Percentiles rank a stretch among this genome's conserved stretches.
These are phyloP conservation scores for Syzygium oleosum DNA, from an alignment of 345 rosid species.

Conservation along the genomic window DNA sequence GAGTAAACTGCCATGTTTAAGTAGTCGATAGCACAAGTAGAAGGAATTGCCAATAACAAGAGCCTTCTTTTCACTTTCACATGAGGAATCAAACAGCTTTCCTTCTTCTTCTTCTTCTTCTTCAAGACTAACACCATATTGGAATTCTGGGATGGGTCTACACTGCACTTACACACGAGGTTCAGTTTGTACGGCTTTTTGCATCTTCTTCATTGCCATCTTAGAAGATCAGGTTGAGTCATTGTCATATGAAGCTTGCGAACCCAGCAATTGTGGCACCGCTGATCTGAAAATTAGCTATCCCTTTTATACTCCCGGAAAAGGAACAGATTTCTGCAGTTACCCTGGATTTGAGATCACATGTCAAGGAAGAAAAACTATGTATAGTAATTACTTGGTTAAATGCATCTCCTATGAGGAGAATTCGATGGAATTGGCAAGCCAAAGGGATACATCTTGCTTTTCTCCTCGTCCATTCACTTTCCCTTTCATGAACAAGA, in stretches of 20 bases:
- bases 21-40: rapidly evolving
- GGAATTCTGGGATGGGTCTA: background rate
- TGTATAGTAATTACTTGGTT: background rate
- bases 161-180: rapidly evolving
- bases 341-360: background rate
- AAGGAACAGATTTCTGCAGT: background rate
- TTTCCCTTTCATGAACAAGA: too few species aligned
- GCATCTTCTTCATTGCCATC: background rate
- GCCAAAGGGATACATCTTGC: background rate
- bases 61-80: background rate
- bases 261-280: background rate
- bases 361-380: background rate
- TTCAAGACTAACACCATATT: background rate
- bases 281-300: too few species aligned
- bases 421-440: background rate
- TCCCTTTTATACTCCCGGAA: background rate
- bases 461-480: too few species aligned
- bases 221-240: background rate
- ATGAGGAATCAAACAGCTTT: background rate
- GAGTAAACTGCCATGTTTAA: background rate
- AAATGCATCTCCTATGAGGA: background rate
- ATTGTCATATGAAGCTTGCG: background rate
- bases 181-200: background rate
- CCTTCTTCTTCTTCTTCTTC: background rate
- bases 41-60: background rate